Base-by-base conservation (phyloP, 2,329 filamentous ascomycete genomes). In the Penicillium sp. region DNA sequence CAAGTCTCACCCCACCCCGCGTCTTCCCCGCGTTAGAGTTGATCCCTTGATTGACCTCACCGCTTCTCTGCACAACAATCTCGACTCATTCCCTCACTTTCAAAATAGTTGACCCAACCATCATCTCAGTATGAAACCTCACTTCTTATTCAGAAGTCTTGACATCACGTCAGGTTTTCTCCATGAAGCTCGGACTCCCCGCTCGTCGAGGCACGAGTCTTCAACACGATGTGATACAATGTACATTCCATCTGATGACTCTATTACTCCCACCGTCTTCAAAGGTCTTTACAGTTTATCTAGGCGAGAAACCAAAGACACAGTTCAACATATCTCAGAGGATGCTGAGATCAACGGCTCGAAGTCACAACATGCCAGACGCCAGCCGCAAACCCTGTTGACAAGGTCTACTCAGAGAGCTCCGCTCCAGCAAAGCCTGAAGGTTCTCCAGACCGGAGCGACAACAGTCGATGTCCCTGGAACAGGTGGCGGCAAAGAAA, bases 401-500 rank as follows among this genome's bases (percentile, higher is more conserved):
- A 53, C 59, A 13, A 58, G 56, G 6, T 65, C 67, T 19, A 60
- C 69, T 2, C 61, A 63, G 47, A 77, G 81, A 42, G 75, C 73
- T 19, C 82, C 84, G 3, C 69, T 87, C 50, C 78, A 80, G 37
- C 75, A 78, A 40, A 76, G 71, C 13, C 58, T 67, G 6, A 75
- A 70, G 29, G 56, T 73, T 52, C 58, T 72, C 7, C 81, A 82
- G 62, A 77, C 77, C 47, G 66, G 70, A 8, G 72, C 73, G 5
- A 71, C 74, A 41, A 69, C 71, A 19, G 66, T 74, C 43, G 81
- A 86, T 64, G 67, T 81, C n/a, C 66, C 75, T 58, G 84, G 84
- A 25, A 78, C 78, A 49, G 82, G 82, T 35, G 79, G 79, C 5
- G 85, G 85, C 6, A 88, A 88, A 64, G 85, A 88, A 69, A 88